phyloP scores from a whole-genome alignment of 345 rosid genomes.

The Lepidium africanum region DNA sequence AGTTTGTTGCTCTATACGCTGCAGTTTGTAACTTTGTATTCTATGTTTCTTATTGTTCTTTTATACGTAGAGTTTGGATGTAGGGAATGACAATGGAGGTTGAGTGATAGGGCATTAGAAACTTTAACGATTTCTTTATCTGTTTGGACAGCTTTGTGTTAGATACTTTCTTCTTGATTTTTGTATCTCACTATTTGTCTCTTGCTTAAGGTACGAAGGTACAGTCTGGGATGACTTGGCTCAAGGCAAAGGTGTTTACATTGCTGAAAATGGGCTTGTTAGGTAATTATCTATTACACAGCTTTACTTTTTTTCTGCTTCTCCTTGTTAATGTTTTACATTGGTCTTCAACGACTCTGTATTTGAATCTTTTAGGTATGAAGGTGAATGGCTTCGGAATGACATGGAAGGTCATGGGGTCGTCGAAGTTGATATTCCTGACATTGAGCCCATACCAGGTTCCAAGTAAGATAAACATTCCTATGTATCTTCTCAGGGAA shows the following conservation, averaged over 20 bases:
- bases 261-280: slow-evolving; percentile 71
- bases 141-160: slow-evolving; percentile 1
- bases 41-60: neutral
- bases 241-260: slow-evolving; percentile 91
- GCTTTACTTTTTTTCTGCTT: neutral
- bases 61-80: neutral
- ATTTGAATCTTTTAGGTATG: slow-evolving; percentile 47
- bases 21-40: neutral
- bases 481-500: neutral
- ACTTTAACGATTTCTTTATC: neutral
- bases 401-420: slow-evolving; percentile 89
- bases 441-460: slow-evolving; percentile 81
- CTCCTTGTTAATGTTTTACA: neutral
- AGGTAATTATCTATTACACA: slow-evolving; percentile 36
- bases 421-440: slow-evolving; percentile 87
- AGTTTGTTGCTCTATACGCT: neutral
- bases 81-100: neutral
- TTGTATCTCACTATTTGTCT: neutral
- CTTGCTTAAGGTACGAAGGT: slow-evolving; percentile 70
- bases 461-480: slow-evolving; percentile 56
- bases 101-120: neutral
- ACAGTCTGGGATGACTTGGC: slow-evolving; percentile 96
- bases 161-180: slow-evolving; percentile 1
- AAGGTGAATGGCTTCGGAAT: slow-evolving; percentile 95
- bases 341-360: neutral